phyloP scores from a whole-genome alignment of 148 eudicot genomes.

The Chenopodium quinoa region DNA sequence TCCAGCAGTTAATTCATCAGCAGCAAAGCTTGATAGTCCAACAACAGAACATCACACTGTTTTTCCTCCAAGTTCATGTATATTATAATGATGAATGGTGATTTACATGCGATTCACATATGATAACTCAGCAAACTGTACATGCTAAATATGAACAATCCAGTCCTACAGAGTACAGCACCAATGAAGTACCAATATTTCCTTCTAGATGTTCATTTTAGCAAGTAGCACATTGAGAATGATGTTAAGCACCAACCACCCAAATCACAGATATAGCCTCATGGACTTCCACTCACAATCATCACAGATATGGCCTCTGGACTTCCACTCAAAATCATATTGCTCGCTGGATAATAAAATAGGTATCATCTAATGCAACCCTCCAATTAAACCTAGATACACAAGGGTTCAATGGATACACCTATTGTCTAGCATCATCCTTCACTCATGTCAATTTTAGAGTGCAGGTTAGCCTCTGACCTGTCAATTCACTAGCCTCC shows the following conservation, averaged over 20 bases:
- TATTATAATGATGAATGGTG: background rate
- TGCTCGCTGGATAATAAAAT: background rate
- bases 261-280: constrained; percentile 1
- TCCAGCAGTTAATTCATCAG: constrained; percentile 5
- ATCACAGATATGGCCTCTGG: background rate
- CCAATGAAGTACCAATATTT: constrained; percentile 16
- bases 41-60: background rate
- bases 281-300: background rate
- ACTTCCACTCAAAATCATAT: background rate
- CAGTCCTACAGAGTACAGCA: background rate
- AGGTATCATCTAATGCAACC: background rate
- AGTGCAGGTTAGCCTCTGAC: constrained; percentile 40
- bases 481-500: constrained; percentile 91
- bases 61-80: background rate
- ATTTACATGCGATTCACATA: background rate
- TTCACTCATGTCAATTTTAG: constrained; percentile 6
- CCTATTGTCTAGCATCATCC: constrained; percentile 15
- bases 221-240: background rate
- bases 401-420: background rate
- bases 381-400: background rate
- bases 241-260: background rate
- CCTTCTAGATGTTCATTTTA: constrained; percentile 5
- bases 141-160: constrained; percentile 9
- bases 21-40: constrained; percentile 11
- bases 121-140: background rate